Evolutionary conservation across 2,329 filamentous ascomycete genomes (phyloP).

Genomic region (Hypoxylon rubiginosum): DNA sequence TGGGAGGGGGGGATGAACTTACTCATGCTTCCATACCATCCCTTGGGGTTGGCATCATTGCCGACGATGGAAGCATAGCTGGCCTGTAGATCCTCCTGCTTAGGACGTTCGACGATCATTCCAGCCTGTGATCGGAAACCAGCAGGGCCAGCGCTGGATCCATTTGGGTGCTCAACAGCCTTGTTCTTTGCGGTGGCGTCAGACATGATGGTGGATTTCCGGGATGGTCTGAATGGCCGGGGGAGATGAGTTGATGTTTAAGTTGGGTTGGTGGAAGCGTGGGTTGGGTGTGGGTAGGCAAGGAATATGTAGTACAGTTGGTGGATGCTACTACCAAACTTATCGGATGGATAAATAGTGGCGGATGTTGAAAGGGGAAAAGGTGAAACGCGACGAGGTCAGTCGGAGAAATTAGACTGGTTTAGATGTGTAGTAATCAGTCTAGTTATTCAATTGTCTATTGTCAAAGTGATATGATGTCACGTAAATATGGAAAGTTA

Average conservation of each 20-base stretch:
- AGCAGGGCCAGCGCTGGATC: constrained; percentile 25
- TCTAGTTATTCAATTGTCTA: neutral
- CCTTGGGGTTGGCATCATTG: constrained; percentile 77
- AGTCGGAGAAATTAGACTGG: neutral
- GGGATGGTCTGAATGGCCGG: neutral
- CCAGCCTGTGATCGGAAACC: constrained; percentile 67
- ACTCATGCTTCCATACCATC: constrained; percentile 88
- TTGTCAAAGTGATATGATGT: constrained; percentile 18
- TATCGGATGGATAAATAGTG: neutral
- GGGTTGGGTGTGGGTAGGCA: neutral
- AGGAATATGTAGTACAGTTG: neutral
- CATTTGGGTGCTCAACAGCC: constrained; percentile 41
- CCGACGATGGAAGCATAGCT: constrained; percentile 77
- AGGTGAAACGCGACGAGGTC: neutral
- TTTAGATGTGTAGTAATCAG: constrained; percentile 16
- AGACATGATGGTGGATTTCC: constrained; percentile 21
- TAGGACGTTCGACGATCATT: constrained; percentile 83
- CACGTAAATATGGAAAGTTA: constrained; percentile 8
- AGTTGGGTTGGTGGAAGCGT: neutral
- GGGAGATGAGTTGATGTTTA: neutral
- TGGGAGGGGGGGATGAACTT: neutral
- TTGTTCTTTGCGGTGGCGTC: constrained; percentile 40
- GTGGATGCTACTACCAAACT: neutral
- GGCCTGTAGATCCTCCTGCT: constrained; percentile 85
- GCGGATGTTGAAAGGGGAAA: neutral